Percentiles rank a stretch among this genome's conserved stretches.
Conservation (phyloP, 1,284 basidiomycete genomes). For the Pterulicium gracile region DNA sequence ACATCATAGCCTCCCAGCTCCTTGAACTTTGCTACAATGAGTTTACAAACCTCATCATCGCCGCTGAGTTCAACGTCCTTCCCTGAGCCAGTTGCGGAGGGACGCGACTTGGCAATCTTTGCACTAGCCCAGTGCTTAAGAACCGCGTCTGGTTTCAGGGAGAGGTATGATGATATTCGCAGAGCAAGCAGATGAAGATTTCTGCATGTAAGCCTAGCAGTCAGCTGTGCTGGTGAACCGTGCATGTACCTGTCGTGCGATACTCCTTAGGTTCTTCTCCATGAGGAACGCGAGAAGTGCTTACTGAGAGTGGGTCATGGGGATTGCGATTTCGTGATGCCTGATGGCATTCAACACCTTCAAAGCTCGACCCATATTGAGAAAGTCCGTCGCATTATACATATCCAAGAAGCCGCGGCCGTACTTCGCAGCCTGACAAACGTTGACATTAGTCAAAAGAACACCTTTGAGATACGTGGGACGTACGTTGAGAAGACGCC, state of each 20-base stretch:
- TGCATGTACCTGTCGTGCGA: conserved; percentile 58
- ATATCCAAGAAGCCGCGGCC: conserved; percentile 90
- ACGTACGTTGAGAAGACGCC: conserved; percentile 71
- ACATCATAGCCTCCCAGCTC: conserved; percentile 61
- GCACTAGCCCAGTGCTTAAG: conserved; percentile 94
- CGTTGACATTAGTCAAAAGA: conserved; percentile 2
- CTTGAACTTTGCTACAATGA: conserved; percentile 85
- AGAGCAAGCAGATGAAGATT: conserved; percentile 89
- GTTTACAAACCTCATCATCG: conserved; percentile 70
- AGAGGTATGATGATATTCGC: conserved; percentile 80
- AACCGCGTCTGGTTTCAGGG: conserved; percentile 77
- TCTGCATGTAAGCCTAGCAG: conserved; percentile 76
- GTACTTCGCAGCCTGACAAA: conserved; percentile 79
- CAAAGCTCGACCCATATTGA: conserved; percentile 84
- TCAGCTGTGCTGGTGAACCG: conserved; percentile 67
- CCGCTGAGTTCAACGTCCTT: conserved; percentile 45
- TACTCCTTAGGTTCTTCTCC: no score
- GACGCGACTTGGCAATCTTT: conserved; percentile 71
- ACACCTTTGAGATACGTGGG: background rate
- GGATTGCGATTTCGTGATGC: conserved; percentile 87
- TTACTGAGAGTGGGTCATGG: conserved; percentile 85
- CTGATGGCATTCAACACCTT: conserved; percentile 95
- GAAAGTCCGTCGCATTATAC: conserved; percentile 85
- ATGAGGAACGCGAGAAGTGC: conserved; percentile 12
- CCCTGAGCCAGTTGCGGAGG: conserved; percentile 37